Base-by-base conservation (phyloP, 176 grass and related monocot species). In the Oryza nivara region DNA sequence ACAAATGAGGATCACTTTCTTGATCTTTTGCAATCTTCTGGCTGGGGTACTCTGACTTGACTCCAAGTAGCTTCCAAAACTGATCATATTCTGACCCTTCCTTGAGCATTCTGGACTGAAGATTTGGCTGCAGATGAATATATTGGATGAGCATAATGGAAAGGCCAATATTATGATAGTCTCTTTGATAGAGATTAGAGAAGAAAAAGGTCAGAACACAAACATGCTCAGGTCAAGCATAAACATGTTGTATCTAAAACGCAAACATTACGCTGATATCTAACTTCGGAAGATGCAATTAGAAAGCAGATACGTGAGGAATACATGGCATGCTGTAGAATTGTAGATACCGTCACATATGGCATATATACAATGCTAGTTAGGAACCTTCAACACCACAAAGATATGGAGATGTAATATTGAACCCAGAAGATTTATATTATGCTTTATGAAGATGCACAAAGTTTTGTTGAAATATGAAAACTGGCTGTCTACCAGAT, bases 61-160 rank as follows among this genome's bases (percentile, higher is more conserved):
- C 88, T 64, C 96, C 91, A 60, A 99, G 83, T 65, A 92, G 79
- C 87, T 88, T 93, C 96, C 96, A 99, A 88, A 96, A 99, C 46
- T 94, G 96, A 68, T 99, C 96, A 47, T 86, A 93, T 86, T 99
- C 96, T 80, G 93, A 92, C 76, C 96, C 96, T 88, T 99, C 96
- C 65, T 93, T 99, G 73, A 96, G 96, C 76, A 94, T 82, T 93
- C 85, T 94, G 46, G 96, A 92, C 74, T 99, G 96, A 56, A 96
- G 56, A 89, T 99, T 99, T 71, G 96, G 93, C 96, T 98, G 91
- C 68, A 88, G 36, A 88, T 47, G 68, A 81, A 81, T 84, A 70
- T 38, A 70, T 58, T 69, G 47, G 68, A 83, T 83, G 71, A 80
- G 40, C 51, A 69, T 1, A 79, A 51, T 78, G 80, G 38, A 70